phyloP scores from a whole-genome alignment of 169 alveolate species.

The Plasmodium knowlesi region DNA sequence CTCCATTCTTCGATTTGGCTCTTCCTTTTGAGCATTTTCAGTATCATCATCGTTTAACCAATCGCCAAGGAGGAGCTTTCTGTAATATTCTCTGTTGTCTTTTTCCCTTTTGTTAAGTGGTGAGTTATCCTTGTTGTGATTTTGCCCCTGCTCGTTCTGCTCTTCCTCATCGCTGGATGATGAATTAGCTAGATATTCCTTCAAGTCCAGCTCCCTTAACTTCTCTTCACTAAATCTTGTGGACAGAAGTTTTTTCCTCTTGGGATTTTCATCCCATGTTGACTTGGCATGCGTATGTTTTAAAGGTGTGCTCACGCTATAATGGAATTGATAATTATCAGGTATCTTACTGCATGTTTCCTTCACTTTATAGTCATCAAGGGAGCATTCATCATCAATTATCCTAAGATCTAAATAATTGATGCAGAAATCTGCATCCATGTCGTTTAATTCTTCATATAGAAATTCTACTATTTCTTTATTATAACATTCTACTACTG shows the following conservation, averaged over 20 bases:
- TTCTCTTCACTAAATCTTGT: slow-evolving; percentile 79
- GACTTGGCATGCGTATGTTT: slow-evolving; percentile 94
- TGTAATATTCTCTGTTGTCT: slow-evolving; percentile 49
- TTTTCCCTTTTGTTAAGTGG: slow-evolving; percentile 26
- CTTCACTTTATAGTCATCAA: slow-evolving; percentile 93
- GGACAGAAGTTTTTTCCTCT: slow-evolving; percentile 89
- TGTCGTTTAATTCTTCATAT: slow-evolving; percentile 95
- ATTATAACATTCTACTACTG: slow-evolving; percentile 93
- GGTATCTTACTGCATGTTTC: slow-evolving; percentile 91
- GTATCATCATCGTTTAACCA: slow-evolving; percentile 7
- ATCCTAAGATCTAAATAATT: slow-evolving; percentile 94
- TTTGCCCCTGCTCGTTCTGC: slow-evolving; percentile 17
- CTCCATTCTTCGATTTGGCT: not conserved
- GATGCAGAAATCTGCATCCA: slow-evolving; percentile 94
- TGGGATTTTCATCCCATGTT: slow-evolving; percentile 97
- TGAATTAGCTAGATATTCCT: slow-evolving; percentile 78
- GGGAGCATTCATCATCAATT: slow-evolving; percentile 92
- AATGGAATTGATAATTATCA: slow-evolving; percentile 90
- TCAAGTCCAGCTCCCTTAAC: slow-evolving; percentile 76
- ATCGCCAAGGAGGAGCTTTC: slow-evolving; percentile 77
- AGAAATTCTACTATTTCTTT: slow-evolving; percentile 91
- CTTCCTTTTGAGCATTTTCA: not conserved
- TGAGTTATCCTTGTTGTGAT: slow-evolving; percentile 7
- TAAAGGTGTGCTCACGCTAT: slow-evolving; percentile 89
- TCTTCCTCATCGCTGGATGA: slow-evolving; percentile 59